A percentile compares a stretch with the other conserved stretches of the same genome.
Conservation (phyloP, 2,329 filamentous ascomycete species). For the Teratosphaeria nubilosa region DNA sequence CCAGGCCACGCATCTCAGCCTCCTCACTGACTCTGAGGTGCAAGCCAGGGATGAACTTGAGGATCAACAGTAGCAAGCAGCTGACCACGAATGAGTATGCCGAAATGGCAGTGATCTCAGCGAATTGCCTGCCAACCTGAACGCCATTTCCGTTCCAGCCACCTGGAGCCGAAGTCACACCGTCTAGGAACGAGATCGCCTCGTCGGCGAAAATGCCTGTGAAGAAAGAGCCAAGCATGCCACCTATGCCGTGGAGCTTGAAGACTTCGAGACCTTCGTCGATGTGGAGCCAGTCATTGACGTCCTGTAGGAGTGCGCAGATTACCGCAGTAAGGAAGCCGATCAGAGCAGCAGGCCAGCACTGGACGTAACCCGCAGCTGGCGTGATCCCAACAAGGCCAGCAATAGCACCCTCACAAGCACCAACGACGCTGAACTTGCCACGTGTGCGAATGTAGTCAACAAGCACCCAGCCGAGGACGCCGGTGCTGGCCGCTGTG, state of each 20-base stretch:
- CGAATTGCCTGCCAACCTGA: conserved; percentile 47
- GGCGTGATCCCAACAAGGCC: conserved; percentile 53
- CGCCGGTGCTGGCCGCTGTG: conserved; percentile 43
- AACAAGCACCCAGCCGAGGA: conserved; percentile 45
- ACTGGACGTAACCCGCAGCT: conserved; percentile 42
- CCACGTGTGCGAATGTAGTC: conserved; percentile 44
- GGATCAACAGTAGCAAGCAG: conserved; percentile 40
- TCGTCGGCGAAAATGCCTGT: conserved; percentile 48
- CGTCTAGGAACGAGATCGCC: conserved; percentile 40
- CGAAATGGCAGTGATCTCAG: conserved; percentile 45
- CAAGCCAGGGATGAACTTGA: conserved; percentile 47
- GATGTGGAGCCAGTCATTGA: conserved; percentile 45
- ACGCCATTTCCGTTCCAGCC: conserved; percentile 46
- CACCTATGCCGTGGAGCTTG: conserved; percentile 49
- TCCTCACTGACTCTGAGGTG: conserved; percentile 46
- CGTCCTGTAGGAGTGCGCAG: conserved; percentile 39
- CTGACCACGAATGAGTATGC: conserved; percentile 44
- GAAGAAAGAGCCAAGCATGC: conserved; percentile 48
- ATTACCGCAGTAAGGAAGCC: conserved; percentile 46
- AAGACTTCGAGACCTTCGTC: conserved; percentile 52
- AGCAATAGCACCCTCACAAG: conserved; percentile 48
- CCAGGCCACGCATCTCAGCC: conserved; percentile 45
- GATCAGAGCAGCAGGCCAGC: conserved; percentile 46
- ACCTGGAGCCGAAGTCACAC: conserved; percentile 38
- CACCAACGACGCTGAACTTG: conserved; percentile 46